Base-by-base conservation (phyloP, 305 asterid genomes). In the Fraxinus angustifolia region DNA sequence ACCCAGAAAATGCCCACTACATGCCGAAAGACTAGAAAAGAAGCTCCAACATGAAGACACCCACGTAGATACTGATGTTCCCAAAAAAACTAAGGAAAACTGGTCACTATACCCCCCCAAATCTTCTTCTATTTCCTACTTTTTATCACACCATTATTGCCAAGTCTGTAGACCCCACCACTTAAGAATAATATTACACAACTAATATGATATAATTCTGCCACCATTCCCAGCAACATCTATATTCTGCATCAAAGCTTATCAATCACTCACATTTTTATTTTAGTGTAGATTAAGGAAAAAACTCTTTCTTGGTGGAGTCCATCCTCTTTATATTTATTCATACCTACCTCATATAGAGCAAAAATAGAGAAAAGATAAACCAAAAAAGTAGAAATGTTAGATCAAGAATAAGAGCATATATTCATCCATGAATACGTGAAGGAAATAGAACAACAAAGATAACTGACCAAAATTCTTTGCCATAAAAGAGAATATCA, bases 161-260 rank as follows among this genome's bases (percentile, higher is more conserved):
- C 87, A 77, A 78, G 77, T 80, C 75, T 73, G 74, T 78, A 83
- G 87, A 85, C 91, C 95, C 93, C 90, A 88, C 91, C 92, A 92
- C 87, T 85, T 88, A 83, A 82, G 78, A 73, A 85, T 80, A 84
- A 42, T 81, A 82, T 67, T 67, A 77, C 75, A 84, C 89, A 85
- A 81, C 85, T 74, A 80, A 79, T 82, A 78, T 81, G 82, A 79
- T 82, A 83, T 80, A 81, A 84, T 87, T 78, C 82, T 70, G 87
- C 83, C 86, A 81, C 88, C 94, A 90, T 91, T 88, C 80, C 79
- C 88, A 80, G 86, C 83, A 81, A 86, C 87, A 85, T 86, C 85
- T 84, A 89, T 86, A 88, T 84, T 85, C 87, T 79, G 68, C 78
- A 78, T 83, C 85, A 79, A 83, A 79, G 62, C 88, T 88, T 85